These are phyloP conservation scores for Tillandsia leiboldiana DNA, from an alignment of 176 grass and related monocot genomes.

Conservation along the genomic window DNA sequence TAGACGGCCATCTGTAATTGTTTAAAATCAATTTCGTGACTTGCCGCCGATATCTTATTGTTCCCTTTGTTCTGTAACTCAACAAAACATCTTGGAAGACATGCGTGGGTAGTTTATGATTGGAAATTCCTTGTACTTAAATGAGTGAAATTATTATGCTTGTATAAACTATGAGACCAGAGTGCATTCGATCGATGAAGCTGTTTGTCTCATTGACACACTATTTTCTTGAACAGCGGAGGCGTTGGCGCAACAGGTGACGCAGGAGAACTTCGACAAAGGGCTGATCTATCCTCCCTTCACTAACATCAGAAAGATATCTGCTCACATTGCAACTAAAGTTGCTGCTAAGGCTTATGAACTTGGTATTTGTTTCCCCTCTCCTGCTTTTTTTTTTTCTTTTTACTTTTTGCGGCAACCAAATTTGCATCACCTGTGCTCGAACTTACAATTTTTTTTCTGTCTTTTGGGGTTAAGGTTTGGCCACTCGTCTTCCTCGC, in stretches of 20 bases:
- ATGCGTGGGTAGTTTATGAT: no score
- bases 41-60: no score
- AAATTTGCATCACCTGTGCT: neutral
- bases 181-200: neutral
- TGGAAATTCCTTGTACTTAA: neutral
- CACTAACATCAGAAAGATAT: constrained; percentile 82
- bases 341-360: constrained; percentile 93
- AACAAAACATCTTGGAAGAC: no score
- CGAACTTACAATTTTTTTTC: neutral
- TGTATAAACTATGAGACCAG: neutral
- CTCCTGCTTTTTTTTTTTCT: neutral
- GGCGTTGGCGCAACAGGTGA: constrained; percentile 70
- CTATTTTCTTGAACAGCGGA: constrained; percentile 41
- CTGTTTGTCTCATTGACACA: neutral
- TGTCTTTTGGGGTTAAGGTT: constrained; percentile 33
- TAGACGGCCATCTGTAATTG: no score
- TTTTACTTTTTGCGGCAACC: neutral
- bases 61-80: no score
- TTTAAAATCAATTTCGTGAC: no score
- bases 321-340: constrained; percentile 67
- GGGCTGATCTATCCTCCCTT: constrained; percentile 88
- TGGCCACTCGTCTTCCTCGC: constrained; percentile 69
- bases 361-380: constrained; percentile 43
- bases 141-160: neutral
- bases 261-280: constrained; percentile 52